Evolutionary conservation across 2,329 filamentous ascomycete species (phyloP), one percentile per base, ranked within the genome.

Genomic region (Curvularia sp.): DNA sequence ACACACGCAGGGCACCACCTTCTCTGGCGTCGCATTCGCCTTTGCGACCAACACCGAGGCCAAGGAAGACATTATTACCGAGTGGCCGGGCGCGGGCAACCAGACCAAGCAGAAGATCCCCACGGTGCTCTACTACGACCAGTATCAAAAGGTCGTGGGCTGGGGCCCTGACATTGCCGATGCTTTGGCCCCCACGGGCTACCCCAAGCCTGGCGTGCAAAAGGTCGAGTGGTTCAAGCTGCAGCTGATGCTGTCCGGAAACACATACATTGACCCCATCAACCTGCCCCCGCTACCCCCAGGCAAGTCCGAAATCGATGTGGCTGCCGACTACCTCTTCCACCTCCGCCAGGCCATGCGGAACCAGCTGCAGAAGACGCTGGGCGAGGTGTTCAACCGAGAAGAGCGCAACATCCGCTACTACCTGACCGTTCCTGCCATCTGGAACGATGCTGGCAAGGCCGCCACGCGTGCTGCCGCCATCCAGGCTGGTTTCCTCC

Each of bases 201-300:
- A 98, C 78, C 95, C 95, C 68, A 98, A 98, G 83, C 92, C 92
- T 32, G 94, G 94, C 65, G 94, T 99, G 68, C 95, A 98, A 80
- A 98, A 98, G 82, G 94, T 98, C 23, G 95, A 98, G 81, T 99
- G 95, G 95, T 98, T 99, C 86, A 98, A 98, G 84, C 86, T 99
- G 68, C 95, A 99, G 81, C 87, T 99, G 56, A 98, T 98, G 95
- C 86, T 97, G 63, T 97, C 93, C 59, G 95, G 95, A 64, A 98
- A 98, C 84, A 98, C 95, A 43, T 98, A 98, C 79, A 98, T 98
- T 75, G 95, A 98, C 78, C 95, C 95, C 62, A 98, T 98, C 82
- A 98, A 98, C 85, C 87, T 99, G 67, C 95, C 95, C 47, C 95
- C 95, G 65, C 90, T 98, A 77, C 95, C 95, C 47, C 93, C 94